These are phyloP conservation scores for Zizania palustris DNA, from an alignment of 202 grass and related monocot species.

Conservation along the genomic window DNA sequence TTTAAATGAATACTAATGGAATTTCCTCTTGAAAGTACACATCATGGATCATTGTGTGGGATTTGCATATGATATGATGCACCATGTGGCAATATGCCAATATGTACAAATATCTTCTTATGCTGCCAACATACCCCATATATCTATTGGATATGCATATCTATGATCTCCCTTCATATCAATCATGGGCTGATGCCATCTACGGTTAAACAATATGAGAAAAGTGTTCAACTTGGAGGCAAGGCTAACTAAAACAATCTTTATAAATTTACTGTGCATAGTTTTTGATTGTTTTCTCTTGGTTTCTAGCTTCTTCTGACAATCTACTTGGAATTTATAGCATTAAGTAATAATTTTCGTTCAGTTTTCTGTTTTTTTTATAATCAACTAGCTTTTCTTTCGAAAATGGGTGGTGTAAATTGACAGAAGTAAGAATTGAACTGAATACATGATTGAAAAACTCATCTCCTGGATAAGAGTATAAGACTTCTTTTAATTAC, in stretches of 20 bases:
- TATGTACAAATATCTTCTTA: not conserved
- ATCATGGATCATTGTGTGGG: not conserved
- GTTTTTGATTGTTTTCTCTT: conserved; percentile 21
- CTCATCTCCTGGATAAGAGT: not conserved
- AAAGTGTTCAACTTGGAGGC: conserved; percentile 1
- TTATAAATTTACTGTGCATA: not conserved
- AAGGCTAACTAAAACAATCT: conserved; percentile 10
- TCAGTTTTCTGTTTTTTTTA: not conserved
- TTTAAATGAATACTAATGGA: not conserved
- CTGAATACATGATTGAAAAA: conserved; percentile 16
- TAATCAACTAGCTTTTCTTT: not conserved
- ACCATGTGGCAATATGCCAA: not conserved
- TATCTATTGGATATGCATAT: conserved; percentile 21
- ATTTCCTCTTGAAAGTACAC: conserved; percentile 15
- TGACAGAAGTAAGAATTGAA: not conserved
- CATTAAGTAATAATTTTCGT: conserved; percentile 4
- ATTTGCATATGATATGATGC: conserved; percentile 8
- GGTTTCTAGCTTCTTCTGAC: not conserved
- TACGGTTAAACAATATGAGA: not conserved
- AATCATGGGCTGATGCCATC: not conserved
- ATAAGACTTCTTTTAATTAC: not conserved
- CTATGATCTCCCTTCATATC: not conserved
- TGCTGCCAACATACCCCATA: conserved; percentile 2
- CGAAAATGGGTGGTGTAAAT: conserved; percentile 4
- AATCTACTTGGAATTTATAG: conserved; percentile 2